Conservation (phyloP, 805 yeast genomes). For the Candida patagonica region DNA sequence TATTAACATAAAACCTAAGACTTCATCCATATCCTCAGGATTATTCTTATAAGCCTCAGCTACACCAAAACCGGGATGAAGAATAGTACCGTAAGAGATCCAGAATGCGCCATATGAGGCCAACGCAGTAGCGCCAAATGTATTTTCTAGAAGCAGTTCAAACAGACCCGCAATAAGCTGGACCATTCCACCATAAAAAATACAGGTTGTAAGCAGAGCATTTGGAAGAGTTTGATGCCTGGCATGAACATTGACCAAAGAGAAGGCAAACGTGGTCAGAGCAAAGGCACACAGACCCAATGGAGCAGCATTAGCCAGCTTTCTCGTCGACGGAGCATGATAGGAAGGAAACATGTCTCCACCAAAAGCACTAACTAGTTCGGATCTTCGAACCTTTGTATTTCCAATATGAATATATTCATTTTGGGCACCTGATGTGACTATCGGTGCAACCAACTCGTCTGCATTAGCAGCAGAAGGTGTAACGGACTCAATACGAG, state of each 20-base stretch:
- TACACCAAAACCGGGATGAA: constrained; percentile 43
- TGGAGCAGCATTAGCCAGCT: constrained; percentile 57
- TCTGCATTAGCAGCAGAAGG: too few species aligned
- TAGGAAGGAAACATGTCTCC: constrained; percentile 41
- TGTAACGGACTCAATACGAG: too few species aligned
- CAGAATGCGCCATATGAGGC: constrained; percentile 48
- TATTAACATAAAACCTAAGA: constrained; percentile 47
- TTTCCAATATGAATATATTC: constrained; percentile 32
- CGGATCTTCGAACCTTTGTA: constrained; percentile 39
- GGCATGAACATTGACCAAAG: constrained; percentile 44
- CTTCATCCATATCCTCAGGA: constrained; percentile 32
- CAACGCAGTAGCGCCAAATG: constrained; percentile 51
- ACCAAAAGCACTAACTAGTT: constrained; percentile 55
- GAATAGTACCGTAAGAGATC: constrained; percentile 53
- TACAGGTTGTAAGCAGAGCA: constrained; percentile 52
- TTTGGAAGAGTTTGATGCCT: constrained; percentile 46
- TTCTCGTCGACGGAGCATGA: constrained; percentile 39
- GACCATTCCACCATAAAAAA: constrained; percentile 55
- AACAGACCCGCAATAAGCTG: constrained; percentile 60
- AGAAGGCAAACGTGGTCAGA: constrained; percentile 49
- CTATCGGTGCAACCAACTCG: too few species aligned
- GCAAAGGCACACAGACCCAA: constrained; percentile 54
- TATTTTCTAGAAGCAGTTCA: constrained; percentile 54
- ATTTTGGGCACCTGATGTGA: constrained; percentile 17
- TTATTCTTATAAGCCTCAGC: constrained; percentile 35